Evolutionary conservation across 495 filamentous ascomycete species (phyloP).

Genomic region (Penicillium parvum): DNA sequence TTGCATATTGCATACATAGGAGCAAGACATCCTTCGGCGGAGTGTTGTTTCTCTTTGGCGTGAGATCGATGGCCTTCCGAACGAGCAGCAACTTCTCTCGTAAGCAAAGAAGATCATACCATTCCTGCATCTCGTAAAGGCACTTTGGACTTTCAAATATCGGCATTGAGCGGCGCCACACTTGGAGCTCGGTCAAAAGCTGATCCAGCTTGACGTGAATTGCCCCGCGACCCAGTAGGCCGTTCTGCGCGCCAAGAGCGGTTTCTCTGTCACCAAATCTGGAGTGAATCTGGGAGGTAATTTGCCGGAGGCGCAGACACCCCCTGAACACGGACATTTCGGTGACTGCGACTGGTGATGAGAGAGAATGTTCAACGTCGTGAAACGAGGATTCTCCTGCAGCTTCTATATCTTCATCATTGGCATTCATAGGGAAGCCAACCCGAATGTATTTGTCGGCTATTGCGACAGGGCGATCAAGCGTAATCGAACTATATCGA

Average conservation of each 20-base stretch:
- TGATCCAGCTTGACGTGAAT: conserved; percentile 21
- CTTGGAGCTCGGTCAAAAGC: conserved; percentile 16
- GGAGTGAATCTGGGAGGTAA: conserved; percentile 23
- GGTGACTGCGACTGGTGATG: neutral
- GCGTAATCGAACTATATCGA: conserved; percentile 27
- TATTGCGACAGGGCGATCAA: conserved; percentile 24
- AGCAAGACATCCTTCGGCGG: conserved; percentile 21
- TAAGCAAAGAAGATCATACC: conserved; percentile 23
- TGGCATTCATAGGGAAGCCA: conserved; percentile 23
- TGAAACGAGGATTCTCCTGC: conserved; percentile 19
- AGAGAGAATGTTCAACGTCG: conserved; percentile 16
- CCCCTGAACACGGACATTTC: conserved; percentile 24
- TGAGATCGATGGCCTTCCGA: conserved; percentile 25
- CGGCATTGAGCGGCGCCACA: conserved; percentile 19
- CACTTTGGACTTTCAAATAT: conserved; percentile 13
- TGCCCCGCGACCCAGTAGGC: conserved; percentile 5
- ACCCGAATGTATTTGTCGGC: conserved; percentile 19
- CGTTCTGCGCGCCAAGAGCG: neutral
- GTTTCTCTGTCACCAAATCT: conserved; percentile 11
- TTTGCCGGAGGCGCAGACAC: conserved; percentile 22
- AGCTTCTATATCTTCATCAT: conserved; percentile 27
- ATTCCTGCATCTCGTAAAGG: conserved; percentile 26
- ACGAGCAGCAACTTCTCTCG: conserved; percentile 20
- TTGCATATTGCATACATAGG: conserved; percentile 19
- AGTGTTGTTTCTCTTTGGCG: conserved; percentile 18